Conservation (phyloP, 352 stramenopile species). For the Pythium monospermum region DNA sequence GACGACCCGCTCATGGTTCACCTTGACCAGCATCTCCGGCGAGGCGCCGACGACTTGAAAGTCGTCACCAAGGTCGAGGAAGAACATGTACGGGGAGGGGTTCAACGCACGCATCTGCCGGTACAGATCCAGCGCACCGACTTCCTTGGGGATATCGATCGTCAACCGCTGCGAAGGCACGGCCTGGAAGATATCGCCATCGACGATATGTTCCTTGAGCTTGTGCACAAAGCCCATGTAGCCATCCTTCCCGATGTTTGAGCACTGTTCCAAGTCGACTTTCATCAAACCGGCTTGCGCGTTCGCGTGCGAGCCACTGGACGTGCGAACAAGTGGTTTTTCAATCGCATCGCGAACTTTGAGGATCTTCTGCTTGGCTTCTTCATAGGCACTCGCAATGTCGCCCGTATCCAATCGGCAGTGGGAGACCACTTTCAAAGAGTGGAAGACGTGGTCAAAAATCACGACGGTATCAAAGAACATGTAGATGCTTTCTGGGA, state of each 20-base stretch:
- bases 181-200: conserved; percentile 89
- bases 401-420: conserved; percentile 63
- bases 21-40: conserved; percentile 88
- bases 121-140: conserved; percentile 80
- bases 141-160: conserved; percentile 57
- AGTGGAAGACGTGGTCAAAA: conserved; percentile 89
- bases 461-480: conserved; percentile 88
- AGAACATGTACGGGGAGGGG: conserved; percentile 90
- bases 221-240: conserved; percentile 87
- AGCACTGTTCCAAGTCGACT: conserved; percentile 68
- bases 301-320: conserved; percentile 52
- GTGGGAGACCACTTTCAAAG: conserved; percentile 87
- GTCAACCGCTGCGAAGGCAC: conserved; percentile 80
- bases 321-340: conserved; percentile 47
- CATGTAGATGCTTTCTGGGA: conserved; percentile 90
- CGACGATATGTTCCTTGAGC: conserved; percentile 86
- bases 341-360: conserved; percentile 58
- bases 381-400: conserved; percentile 59
- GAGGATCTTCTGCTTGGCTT: conserved; percentile 69
- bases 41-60: conserved; percentile 86
- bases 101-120: conserved; percentile 87
- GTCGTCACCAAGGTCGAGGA: conserved; percentile 75
- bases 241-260: conserved; percentile 76
- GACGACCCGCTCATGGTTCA: conserved; percentile 76
- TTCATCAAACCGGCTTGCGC: conserved; percentile 25